Evolutionary conservation across 2,329 filamentous ascomycete species (phyloP).

Genomic region (Cordyceps militaris): DNA sequence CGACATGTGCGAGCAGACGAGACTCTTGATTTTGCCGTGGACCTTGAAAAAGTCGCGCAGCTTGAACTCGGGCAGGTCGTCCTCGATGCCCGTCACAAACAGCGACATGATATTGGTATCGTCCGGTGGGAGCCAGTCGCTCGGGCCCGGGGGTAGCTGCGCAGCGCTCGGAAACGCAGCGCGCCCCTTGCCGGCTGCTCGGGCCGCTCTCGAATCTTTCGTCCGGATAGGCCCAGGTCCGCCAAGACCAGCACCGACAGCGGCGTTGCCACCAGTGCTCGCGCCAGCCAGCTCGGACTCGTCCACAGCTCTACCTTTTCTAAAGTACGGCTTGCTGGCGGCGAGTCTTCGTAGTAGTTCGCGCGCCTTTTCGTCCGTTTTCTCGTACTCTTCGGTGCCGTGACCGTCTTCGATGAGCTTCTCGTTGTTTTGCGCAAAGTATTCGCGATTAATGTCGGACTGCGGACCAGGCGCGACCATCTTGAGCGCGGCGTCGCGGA

Average conservation of each 20-base stretch:
- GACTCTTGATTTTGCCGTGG: conserved; percentile 82
- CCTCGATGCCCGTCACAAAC: conserved; percentile 91
- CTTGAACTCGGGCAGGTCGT: conserved; percentile 89
- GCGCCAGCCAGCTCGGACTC: conserved; percentile 35
- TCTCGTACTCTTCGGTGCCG: conserved; percentile 84
- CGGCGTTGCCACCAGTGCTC: conserved; percentile 37
- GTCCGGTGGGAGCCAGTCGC: conserved; percentile 77
- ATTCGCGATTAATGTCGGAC: conserved; percentile 91
- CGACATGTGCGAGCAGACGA: conserved; percentile 94
- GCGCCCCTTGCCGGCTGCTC: conserved; percentile 36
- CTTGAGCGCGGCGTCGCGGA: conserved; percentile 92
- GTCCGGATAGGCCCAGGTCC: conserved; percentile 74
- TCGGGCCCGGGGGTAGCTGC: conserved; percentile 69
- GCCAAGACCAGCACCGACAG: conserved; percentile 49
- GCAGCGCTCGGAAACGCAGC: conserved; percentile 62
- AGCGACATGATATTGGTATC: conserved; percentile 86
- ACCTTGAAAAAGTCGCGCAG: conserved; percentile 83
- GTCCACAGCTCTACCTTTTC: conserved; percentile 73
- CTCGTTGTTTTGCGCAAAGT: conserved; percentile 96
- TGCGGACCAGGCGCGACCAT: conserved; percentile 93
- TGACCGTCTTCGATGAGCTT: conserved; percentile 88
- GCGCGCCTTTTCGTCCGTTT: conserved; percentile 93
- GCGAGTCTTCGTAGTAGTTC: conserved; percentile 80
- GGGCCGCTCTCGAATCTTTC: conserved; percentile 51
- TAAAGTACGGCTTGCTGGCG: conserved; percentile 90